phyloP scores from a whole-genome alignment of 805 yeast genomes.

The Metschnikowia vanudenii region DNA sequence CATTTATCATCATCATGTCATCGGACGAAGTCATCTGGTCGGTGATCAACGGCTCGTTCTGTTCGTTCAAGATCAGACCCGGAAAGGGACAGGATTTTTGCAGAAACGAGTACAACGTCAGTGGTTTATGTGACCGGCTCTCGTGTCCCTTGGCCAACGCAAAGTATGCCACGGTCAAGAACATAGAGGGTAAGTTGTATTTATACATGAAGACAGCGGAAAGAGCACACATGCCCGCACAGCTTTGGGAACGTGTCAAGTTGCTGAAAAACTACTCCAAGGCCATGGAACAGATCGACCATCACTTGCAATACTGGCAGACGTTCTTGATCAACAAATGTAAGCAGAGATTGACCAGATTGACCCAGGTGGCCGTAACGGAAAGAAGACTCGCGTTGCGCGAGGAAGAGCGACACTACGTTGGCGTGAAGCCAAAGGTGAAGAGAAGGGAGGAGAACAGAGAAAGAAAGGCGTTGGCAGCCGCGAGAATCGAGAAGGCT shows the following conservation, averaged over 20 bases:
- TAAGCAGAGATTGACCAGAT: constrained; percentile 90
- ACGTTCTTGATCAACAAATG: constrained; percentile 87
- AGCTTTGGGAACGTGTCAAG: constrained; percentile 92
- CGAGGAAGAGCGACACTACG: constrained; percentile 90
- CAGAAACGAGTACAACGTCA: constrained; percentile 92
- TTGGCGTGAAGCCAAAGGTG: constrained; percentile 90
- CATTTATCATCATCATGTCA: constrained; percentile 35
- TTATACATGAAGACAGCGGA: constrained; percentile 96
- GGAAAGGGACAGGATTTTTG: constrained; percentile 90
- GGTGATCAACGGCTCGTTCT: constrained; percentile 91
- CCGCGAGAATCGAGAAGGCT: constrained; percentile 95
- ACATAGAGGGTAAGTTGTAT: constrained; percentile 73
- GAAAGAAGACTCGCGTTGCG: constrained; percentile 89
- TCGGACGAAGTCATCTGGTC: constrained; percentile 91
- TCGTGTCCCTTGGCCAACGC: constrained; percentile 97
- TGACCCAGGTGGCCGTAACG: constrained; percentile 93
- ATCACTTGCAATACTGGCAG: constrained; percentile 88
- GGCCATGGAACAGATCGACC: constrained; percentile 87
- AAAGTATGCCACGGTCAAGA: constrained; percentile 83
- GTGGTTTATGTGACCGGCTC: constrained; percentile 89
- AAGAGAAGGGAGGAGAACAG: constrained; percentile 91
- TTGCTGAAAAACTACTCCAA: constrained; percentile 84
- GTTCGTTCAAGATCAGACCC: constrained; percentile 90
- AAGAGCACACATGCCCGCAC: constrained; percentile 92
- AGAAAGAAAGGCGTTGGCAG: constrained; percentile 94